Evolutionary conservation across 2,329 filamentous ascomycete species (phyloP).

Genomic region (Fusarium sp.): DNA sequence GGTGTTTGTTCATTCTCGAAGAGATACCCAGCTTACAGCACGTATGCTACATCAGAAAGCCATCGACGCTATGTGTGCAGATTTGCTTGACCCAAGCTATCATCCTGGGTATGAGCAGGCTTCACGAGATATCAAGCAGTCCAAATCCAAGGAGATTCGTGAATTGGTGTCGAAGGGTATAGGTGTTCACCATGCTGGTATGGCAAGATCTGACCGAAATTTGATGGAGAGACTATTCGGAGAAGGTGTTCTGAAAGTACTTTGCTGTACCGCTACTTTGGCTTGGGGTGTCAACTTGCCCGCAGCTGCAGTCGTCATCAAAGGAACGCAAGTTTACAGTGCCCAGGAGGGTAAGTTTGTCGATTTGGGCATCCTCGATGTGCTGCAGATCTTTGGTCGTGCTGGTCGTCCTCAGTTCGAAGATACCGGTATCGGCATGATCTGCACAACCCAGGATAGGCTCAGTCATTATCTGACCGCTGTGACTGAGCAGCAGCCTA

Average conservation of each 20-base stretch:
- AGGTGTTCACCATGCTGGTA: constrained; percentile 95
- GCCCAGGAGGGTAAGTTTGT: constrained; percentile 97
- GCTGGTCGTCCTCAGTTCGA: constrained; percentile 98
- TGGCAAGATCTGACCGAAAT: constrained; percentile 94
- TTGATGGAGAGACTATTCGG: constrained; percentile 93
- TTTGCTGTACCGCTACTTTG: constrained; percentile 97
- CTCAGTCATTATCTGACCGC: constrained; percentile 90
- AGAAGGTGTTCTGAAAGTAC: constrained; percentile 93
- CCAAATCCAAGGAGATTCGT: constrained; percentile 86
- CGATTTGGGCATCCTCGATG: constrained; percentile 94
- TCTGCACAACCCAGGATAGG: constrained; percentile 96
- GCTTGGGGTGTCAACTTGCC: constrained; percentile 99
- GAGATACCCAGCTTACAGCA: constrained; percentile 91
- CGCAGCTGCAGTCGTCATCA: constrained; percentile 96
- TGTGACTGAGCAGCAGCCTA: constrained; percentile 95
- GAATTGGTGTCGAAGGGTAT: constrained; percentile 92
- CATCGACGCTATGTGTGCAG: constrained; percentile 79
- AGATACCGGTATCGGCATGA: constrained; percentile 97
- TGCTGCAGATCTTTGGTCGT: constrained; percentile 97
- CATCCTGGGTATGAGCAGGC: constrained; percentile 86
- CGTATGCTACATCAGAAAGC: constrained; percentile 89
- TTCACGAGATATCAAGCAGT: constrained; percentile 85
- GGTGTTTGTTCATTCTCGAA: constrained; percentile 98
- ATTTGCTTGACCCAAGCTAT: constrained; percentile 83
- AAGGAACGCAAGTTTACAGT: constrained; percentile 97